Percentiles rank a stretch among this genome's conserved stretches.
phyloP scores from a whole-genome alignment of 2,329 filamentous ascomycete species.

The Trichoderma simmonsii region DNA sequence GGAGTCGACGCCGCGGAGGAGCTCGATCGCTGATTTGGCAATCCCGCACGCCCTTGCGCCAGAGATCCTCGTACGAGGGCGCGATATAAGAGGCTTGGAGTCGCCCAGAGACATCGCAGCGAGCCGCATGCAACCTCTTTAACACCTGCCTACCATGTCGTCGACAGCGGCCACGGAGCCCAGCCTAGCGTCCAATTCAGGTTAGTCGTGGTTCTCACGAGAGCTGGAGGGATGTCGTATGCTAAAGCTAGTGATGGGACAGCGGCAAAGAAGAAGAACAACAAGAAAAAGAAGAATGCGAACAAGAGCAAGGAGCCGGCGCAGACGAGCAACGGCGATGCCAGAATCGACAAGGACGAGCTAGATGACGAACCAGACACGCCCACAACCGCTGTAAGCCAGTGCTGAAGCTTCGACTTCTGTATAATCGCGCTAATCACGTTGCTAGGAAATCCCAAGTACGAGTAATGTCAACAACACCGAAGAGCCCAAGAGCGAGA shows the following conservation, averaged over 20 bases:
- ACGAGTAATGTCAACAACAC: slow-evolving; percentile 23
- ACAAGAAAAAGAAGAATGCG: slow-evolving; percentile 58
- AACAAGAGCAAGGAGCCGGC: slow-evolving; percentile 44
- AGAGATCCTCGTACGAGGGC: background rate
- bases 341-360: slow-evolving; percentile 36
- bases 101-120: background rate
- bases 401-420: background rate
- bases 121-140: slow-evolving; percentile 25
- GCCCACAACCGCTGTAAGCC: slow-evolving; percentile 33
- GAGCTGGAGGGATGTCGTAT: slow-evolving; percentile 28
- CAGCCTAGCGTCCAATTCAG: slow-evolving; percentile 35
- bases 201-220: slow-evolving; percentile 29
- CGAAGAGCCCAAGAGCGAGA: slow-evolving; percentile 26
- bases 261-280: slow-evolving; percentile 55
- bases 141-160: slow-evolving; percentile 36
- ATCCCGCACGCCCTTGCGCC: background rate
- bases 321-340: slow-evolving; percentile 34
- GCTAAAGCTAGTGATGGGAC: slow-evolving; percentile 29
- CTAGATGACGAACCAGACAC: slow-evolving; percentile 46
- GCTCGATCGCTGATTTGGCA: slow-evolving; percentile 2
- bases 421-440: slow-evolving; percentile 24
- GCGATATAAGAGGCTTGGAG: background rate
- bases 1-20: slow-evolving; percentile 13
- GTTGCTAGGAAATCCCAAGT: slow-evolving; percentile 29
- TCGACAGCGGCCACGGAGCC: slow-evolving; percentile 37